These are phyloP conservation scores for Fusarium veterinarium DNA, from an alignment of 2,329 filamentous ascomycete genomes.

Conservation along the genomic window DNA sequence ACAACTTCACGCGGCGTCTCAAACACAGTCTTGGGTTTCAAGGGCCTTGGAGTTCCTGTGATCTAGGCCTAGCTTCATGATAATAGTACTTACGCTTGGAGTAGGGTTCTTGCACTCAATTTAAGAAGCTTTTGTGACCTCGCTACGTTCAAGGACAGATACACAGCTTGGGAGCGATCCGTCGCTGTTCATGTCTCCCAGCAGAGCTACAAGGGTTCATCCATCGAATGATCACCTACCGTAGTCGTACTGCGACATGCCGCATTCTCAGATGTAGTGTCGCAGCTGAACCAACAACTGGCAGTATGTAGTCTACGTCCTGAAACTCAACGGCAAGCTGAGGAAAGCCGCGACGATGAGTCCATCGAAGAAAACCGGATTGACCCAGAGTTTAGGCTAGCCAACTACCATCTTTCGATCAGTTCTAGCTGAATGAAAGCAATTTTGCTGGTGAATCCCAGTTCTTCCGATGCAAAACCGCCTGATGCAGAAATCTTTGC, in stretches of 20 bases:
- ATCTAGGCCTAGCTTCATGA: not conserved
- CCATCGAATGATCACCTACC: not conserved
- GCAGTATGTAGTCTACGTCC: not conserved
- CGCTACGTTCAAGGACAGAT: not conserved
- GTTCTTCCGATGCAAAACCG: not conserved
- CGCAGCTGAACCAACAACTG: not conserved
- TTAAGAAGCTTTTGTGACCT: not conserved
- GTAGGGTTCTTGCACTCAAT: not conserved
- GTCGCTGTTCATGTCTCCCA: not conserved
- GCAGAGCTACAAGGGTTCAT: fast-evolving
- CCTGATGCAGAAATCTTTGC: not conserved
- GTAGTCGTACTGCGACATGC: not conserved
- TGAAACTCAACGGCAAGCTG: not conserved
- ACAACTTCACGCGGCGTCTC: not conserved
- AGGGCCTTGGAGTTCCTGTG: too few species aligned
- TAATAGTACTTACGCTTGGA: not conserved
- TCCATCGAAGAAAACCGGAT: not conserved
- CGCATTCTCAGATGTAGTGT: too few species aligned
- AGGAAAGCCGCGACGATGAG: too few species aligned
- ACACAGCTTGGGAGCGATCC: not conserved
- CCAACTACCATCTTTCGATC: fast-evolving
- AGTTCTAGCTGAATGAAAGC: not conserved
- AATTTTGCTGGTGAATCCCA: fast-evolving
- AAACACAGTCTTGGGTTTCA: not conserved
- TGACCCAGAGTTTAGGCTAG: fast-evolving